phyloP scores from a whole-genome alignment of 2,329 filamentous ascomycete genomes.

The Diaporthe sp. region DNA sequence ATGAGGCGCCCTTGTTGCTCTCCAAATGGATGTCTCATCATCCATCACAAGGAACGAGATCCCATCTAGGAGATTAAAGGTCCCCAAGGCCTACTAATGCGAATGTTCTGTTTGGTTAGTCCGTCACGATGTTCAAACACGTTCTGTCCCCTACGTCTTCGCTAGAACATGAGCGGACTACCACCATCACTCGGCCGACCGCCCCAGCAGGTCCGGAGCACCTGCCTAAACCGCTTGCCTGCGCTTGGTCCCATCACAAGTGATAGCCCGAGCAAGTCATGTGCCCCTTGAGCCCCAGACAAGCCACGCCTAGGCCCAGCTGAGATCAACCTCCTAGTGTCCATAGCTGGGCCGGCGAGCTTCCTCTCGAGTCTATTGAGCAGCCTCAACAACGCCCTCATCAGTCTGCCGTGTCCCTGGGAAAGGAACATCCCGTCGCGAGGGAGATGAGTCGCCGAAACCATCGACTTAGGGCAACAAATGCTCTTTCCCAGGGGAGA shows the following conservation, averaged over 20 bases:
- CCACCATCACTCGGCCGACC: neutral
- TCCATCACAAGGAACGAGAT: neutral
- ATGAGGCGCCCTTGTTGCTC: no score
- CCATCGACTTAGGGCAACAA: constrained; percentile 8
- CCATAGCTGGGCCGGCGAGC: neutral
- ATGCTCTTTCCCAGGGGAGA: no score
- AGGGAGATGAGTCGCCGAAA: neutral
- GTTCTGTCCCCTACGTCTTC: neutral
- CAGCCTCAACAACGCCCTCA: neutral
- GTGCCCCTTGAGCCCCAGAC: constrained; percentile 4
- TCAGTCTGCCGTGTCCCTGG: neutral
- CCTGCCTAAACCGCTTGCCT: neutral
- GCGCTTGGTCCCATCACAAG: constrained; percentile 11
- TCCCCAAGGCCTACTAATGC: neutral
- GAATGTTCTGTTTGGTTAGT: neutral
- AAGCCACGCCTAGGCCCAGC: neutral
- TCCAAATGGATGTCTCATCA: neutral
- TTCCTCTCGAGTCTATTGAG: neutral
- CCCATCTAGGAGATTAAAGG: neutral
- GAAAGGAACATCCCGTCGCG: neutral
- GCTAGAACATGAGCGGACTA: neutral
- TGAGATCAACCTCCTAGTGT: neutral
- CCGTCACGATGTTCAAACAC: neutral
- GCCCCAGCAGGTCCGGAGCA: neutral
- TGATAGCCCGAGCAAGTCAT: neutral